These are phyloP conservation scores for Phaeosphaeria sp. DNA, from an alignment of 2,329 filamentous ascomycete genomes.

Conservation along the genomic window DNA sequence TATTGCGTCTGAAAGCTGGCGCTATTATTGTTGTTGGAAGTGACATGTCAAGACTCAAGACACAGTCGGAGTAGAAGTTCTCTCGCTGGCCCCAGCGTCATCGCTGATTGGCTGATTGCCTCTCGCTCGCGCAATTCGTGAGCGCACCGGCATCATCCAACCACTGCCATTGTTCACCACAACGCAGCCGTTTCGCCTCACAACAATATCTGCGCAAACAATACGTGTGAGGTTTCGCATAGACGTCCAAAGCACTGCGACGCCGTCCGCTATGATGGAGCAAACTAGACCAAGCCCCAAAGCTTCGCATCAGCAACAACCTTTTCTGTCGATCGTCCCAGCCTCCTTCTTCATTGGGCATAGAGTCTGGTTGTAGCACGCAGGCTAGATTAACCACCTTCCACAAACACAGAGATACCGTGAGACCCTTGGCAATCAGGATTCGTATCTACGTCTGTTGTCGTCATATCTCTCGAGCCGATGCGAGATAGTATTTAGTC, in stretches of 20 bases:
- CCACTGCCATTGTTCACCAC: too few species aligned
- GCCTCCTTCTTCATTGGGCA: slow-evolving; percentile 36
- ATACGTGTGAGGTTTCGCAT: neutral
- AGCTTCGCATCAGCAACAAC: slow-evolving; percentile 16
- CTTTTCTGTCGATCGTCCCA: slow-evolving; percentile 23
- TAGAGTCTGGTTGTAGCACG: slow-evolving; percentile 19
- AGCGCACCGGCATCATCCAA: too few species aligned
- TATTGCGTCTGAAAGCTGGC: too few species aligned
- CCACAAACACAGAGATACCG: slow-evolving; percentile 24
- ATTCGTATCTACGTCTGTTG: slow-evolving; percentile 10
- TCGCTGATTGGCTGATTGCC: too few species aligned
- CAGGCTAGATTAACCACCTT: slow-evolving; percentile 33
- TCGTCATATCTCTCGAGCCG: slow-evolving; percentile 16
- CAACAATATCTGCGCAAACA: neutral
- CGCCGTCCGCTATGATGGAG: neutral
- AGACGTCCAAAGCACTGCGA: neutral
- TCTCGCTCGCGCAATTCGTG: too few species aligned
- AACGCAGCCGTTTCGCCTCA: neutral
- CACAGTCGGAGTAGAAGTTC: too few species aligned
- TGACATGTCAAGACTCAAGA: too few species aligned
- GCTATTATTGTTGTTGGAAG: too few species aligned
- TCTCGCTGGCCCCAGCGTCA: too few species aligned
- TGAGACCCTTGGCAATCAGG: slow-evolving; percentile 14
- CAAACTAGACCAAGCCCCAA: slow-evolving; percentile 2
- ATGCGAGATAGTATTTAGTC: slow-evolving; percentile 11